Evolutionary conservation across 1,284 basidiomycete genomes (phyloP).

Genomic region (Cerioporus squamosus): DNA sequence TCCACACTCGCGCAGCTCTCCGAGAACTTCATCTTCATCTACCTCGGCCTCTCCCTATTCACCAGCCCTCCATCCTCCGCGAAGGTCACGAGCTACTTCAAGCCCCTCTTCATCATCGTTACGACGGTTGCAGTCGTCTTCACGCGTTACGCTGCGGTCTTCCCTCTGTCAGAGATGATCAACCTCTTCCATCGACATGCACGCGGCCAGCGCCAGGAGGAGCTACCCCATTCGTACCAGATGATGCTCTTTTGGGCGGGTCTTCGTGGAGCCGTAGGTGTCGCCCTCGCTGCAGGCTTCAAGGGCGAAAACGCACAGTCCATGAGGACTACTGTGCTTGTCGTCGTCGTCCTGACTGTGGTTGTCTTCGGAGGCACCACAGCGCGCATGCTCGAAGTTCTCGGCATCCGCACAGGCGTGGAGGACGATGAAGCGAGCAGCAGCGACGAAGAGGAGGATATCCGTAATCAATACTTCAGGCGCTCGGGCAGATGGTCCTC

Average conservation of each 20-base stretch:
- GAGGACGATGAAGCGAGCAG: constrained; percentile 88
- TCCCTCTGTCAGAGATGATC: constrained; percentile 95
- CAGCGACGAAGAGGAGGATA: constrained; percentile 76
- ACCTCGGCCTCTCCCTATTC: constrained; percentile 95
- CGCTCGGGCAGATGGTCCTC: constrained; percentile 41
- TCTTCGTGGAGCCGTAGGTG: constrained; percentile 94
- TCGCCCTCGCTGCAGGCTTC: constrained; percentile 95
- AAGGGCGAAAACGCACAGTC: constrained; percentile 90
- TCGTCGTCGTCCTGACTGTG: constrained; percentile 95
- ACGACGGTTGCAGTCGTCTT: constrained; percentile 91
- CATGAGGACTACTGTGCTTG: constrained; percentile 91
- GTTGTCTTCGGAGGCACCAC: constrained; percentile 97
- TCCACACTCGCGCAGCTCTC: constrained; percentile 90
- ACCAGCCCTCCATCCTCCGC: constrained; percentile 76
- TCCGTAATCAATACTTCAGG: constrained; percentile 30
- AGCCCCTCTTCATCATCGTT: constrained; percentile 93
- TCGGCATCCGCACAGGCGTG: constrained; percentile 96
- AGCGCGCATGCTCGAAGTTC: constrained; percentile 93
- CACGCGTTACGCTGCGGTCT: constrained; percentile 95
- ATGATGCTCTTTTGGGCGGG: constrained; percentile 99
- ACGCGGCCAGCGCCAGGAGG: constrained; percentile 84
- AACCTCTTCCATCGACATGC: constrained; percentile 88
- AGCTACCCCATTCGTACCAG: constrained; percentile 93
- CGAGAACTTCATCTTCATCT: constrained; percentile 99
- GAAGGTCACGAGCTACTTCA: constrained; percentile 86